Base-by-base conservation (phyloP, 2,329 filamentous ascomycete species). In the Podosphaera aphanis region DNA sequence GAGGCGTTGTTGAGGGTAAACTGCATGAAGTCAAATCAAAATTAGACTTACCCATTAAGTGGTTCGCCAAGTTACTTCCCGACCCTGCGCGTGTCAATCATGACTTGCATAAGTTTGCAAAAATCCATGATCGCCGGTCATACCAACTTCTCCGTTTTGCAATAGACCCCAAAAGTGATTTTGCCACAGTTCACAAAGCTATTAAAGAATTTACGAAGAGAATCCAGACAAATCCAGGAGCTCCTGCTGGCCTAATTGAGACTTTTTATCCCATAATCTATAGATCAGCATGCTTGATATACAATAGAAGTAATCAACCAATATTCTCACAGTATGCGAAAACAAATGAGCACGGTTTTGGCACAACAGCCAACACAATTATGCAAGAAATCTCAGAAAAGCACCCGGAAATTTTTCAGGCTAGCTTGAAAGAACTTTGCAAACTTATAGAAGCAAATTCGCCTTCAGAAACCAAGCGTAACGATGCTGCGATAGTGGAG, bases 251-350 rank as follows among this genome's bases (percentile, higher is more conserved):
- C 23, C 68, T 90, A 41, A 64, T 92, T 2, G 83, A 93, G 31
- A 92, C 84, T 0, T 60, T 98, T 21, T 73, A 79, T 5, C 81
- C 85, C 4, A 67, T 98, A 15, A 66, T 95, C 3, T 93, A 93
- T 59, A 77, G 84, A 38, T 79, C 79, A 46, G 80, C 83, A 29
- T 77, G 83, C 48, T 70, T 98, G 51, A 73, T 93, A 52, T 94
- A 92, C 65, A 98, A 94, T 64, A 78, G 83, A 57, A 95, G 88
- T 59, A 86, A 98, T 59, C 77, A 98, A 16, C 77, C 86, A 2
- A 77, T 83, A 0, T 88, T 95, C 50, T 83, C 95, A 66, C 79
- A 85, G 48, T 82, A 79, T 56, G 85, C 86, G 10, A 79, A 84
- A 55, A 86, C 76, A 8, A 80, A 94, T 57, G 79, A 86, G 56